Conservation (phyloP, 768 basidiomycete species). For the Termitomyces sp. region DNA sequence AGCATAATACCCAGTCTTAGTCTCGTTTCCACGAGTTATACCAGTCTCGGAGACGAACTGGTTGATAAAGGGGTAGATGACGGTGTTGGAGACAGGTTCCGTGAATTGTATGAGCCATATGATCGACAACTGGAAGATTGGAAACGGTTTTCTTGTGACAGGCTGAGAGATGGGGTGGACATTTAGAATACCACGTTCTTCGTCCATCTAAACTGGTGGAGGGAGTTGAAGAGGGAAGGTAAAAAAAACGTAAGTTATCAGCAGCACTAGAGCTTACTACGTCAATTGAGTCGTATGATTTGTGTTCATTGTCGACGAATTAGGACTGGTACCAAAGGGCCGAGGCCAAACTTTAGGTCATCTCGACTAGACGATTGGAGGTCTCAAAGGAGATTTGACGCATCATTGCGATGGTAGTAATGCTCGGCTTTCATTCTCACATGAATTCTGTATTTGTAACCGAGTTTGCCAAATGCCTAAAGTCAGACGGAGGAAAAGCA, state of each 20-base stretch:
- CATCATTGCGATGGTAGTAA: background rate
- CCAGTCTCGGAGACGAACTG: conserved; percentile 36
- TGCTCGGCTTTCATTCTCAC: background rate
- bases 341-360: background rate
- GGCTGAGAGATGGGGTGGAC: background rate
- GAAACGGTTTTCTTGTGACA: conserved; percentile 19
- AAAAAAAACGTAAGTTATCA: background rate
- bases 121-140: conserved; percentile 28
- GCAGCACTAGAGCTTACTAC: background rate
- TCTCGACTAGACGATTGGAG: background rate
- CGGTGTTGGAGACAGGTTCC: conserved; percentile 21
- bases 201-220: background rate
- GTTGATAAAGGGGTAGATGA: conserved; percentile 41
- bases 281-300: background rate
- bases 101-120: conserved; percentile 25
- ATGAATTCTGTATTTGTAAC: background rate
- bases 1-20: conserved; percentile 39
- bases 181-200: background rate
- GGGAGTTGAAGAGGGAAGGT: background rate
- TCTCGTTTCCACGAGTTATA: conserved; percentile 36
- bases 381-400: background rate
- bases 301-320: background rate
- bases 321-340: background rate
- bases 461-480: too few species aligned
- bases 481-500: too few species aligned